These are phyloP conservation scores for Evansstolkia leycettana DNA, from an alignment of 495 filamentous ascomycete genomes.

Conservation along the genomic window DNA sequence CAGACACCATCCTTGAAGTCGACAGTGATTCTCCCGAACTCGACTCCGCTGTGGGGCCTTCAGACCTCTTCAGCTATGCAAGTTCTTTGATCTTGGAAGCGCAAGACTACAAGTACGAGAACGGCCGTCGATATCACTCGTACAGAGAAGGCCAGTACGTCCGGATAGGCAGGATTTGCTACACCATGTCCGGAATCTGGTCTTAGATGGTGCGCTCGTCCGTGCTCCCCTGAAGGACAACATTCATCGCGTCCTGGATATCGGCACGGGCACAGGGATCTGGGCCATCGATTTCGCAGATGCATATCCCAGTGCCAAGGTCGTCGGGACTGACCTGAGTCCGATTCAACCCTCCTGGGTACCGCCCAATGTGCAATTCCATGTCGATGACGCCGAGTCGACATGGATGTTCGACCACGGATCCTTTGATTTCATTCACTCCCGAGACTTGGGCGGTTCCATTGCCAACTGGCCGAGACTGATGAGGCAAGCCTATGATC, in stretches of 20 bases:
- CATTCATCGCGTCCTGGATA: slow-evolving; percentile 22
- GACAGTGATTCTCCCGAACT: too few relatives aligned
- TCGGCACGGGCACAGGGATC: slow-evolving; percentile 46
- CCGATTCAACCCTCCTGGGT: slow-evolving; percentile 39
- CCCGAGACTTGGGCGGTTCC: slow-evolving; percentile 30
- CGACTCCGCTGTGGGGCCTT: too few relatives aligned
- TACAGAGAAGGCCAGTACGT: slow-evolving; percentile 44
- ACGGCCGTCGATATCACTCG: slow-evolving; percentile 50
- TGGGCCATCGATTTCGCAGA: slow-evolving; percentile 57
- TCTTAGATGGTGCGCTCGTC: slow-evolving; percentile 40
- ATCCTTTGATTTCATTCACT: slow-evolving; percentile 35
- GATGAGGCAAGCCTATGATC: slow-evolving; percentile 19
- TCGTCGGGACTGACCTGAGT: slow-evolving; percentile 55
- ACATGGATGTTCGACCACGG: slow-evolving; percentile 34
- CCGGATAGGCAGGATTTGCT: slow-evolving; percentile 55
- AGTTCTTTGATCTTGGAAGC: slow-evolving; percentile 36
- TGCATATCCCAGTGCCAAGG: slow-evolving; percentile 37
- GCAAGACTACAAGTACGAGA: slow-evolving; percentile 40
- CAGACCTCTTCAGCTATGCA: too few relatives aligned
- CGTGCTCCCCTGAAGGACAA: slow-evolving; percentile 33
- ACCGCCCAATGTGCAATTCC: slow-evolving; percentile 36
- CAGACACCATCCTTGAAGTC: too few relatives aligned
- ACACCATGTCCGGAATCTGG: slow-evolving; percentile 44
- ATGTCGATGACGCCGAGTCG: slow-evolving; percentile 37
- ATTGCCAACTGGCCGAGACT: slow-evolving; percentile 33